Conservation (phyloP, 129 eudicot species). For the Ambrosia trifida region DNA sequence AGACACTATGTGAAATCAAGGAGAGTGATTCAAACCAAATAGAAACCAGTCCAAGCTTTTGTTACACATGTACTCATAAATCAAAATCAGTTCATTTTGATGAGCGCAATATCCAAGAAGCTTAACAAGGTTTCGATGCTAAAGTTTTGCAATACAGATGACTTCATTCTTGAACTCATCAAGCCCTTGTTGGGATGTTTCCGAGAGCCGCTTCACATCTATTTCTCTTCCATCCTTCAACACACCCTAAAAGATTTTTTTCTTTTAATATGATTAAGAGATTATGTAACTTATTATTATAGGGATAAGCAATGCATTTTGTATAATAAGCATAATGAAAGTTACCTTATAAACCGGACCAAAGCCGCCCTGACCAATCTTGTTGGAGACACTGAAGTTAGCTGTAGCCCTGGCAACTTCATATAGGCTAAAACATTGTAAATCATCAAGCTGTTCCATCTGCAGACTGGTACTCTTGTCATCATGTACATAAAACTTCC, state of each 20-base stretch:
- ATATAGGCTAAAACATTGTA: conserved; percentile 5
- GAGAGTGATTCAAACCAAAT: not conserved
- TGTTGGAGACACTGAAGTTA: conserved; percentile 15
- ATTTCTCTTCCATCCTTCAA: conserved; percentile 22
- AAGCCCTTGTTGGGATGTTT: conserved; percentile 17
- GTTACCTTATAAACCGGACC: conserved; percentile 33
- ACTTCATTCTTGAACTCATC: conserved; percentile 30
- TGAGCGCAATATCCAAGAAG: conserved; percentile 31
- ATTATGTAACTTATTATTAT: no score
- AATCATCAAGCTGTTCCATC: conserved; percentile 11
- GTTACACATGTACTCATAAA: conserved; percentile 20
- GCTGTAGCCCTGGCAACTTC: conserved; percentile 12
- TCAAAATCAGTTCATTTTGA: conserved; percentile 14
- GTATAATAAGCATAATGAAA: not conserved
- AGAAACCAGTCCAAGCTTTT: conserved; percentile 13
- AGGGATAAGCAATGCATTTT: not conserved
- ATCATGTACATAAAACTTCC: not conserved
- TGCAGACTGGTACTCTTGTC: not conserved
- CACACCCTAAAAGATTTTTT: conserved; percentile 24
- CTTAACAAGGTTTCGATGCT: conserved; percentile 32
- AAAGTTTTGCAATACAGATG: conserved; percentile 21
- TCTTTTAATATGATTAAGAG: not conserved
- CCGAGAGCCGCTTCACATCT: conserved; percentile 22
- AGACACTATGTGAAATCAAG: not conserved
- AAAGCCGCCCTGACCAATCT: conserved; percentile 31